phyloP scores from a whole-genome alignment of 129 eudicot species.

The Sambucus nigra region DNA sequence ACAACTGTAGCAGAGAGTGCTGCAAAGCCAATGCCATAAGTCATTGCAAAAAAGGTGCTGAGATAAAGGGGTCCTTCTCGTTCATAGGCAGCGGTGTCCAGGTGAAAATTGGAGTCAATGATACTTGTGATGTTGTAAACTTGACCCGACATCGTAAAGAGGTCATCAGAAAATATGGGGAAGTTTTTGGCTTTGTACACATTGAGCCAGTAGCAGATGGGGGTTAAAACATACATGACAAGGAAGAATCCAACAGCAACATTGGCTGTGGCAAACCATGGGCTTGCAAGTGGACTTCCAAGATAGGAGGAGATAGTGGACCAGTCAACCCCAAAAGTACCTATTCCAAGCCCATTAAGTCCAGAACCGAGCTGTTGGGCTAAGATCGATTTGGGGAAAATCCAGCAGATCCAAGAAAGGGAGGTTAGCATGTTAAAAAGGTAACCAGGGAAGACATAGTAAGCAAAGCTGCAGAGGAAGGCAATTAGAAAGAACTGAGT shows the following conservation, averaged over 20 bases:
- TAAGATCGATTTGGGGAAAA: constrained; percentile 66
- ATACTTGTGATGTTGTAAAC: constrained; percentile 66
- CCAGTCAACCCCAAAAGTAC: constrained; percentile 85
- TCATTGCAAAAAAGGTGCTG: constrained; percentile 88
- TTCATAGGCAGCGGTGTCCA: constrained; percentile 60
- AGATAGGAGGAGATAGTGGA: constrained; percentile 76
- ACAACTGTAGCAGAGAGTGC: constrained; percentile 76
- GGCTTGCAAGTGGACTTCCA: constrained; percentile 94
- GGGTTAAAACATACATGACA: constrained; percentile 86
- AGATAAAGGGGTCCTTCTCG: constrained; percentile 74
- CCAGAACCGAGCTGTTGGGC: constrained; percentile 97
- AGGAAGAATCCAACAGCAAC: constrained; percentile 84
- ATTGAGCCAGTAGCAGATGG: constrained; percentile 75
- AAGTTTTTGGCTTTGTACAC: constrained; percentile 72
- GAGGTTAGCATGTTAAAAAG: constrained; percentile 84
- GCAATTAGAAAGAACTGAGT: constrained; percentile 77
- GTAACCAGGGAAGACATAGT: constrained; percentile 87
- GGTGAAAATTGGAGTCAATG: constrained; percentile 66
- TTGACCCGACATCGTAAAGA: constrained; percentile 58
- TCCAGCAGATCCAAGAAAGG: constrained; percentile 94
- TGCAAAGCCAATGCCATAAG: constrained; percentile 96
- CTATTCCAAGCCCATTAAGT: constrained; percentile 70
- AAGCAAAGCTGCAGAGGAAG: constrained; percentile 83
- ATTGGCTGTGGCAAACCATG: constrained; percentile 97
- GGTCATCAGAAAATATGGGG: constrained; percentile 60